These are phyloP conservation scores for Fusarium sp. DNA, from an alignment of 2,329 filamentous ascomycete genomes.

Conservation along the genomic window DNA sequence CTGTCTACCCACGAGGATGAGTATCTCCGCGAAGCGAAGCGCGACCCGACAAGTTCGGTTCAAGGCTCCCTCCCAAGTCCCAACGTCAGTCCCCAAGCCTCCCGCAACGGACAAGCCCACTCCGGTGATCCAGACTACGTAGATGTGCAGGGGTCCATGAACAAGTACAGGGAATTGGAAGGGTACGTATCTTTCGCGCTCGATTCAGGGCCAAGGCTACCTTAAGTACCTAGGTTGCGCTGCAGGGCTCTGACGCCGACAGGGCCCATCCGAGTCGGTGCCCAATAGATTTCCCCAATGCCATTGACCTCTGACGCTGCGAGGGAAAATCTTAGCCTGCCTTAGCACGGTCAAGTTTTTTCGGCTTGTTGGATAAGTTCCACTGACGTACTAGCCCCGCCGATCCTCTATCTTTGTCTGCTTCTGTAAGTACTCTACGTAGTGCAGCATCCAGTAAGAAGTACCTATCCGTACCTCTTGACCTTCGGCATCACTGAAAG, in stretches of 20 bases:
- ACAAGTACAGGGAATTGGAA: background rate
- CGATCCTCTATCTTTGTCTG: constrained; percentile 33
- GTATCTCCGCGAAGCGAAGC: constrained; percentile 13
- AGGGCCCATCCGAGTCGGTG: constrained; percentile 24
- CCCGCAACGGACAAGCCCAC: constrained; percentile 31
- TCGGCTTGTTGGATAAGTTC: constrained; percentile 25
- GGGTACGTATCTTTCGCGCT: constrained; percentile 29
- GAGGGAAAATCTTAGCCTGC: constrained; percentile 38
- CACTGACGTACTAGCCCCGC: constrained; percentile 46
- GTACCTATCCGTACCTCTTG: too few relatives aligned
- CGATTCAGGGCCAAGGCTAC: constrained; percentile 24
- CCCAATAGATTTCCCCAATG: constrained; percentile 42
- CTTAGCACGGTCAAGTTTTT: constrained; percentile 38
- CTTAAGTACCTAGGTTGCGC: constrained; percentile 16
- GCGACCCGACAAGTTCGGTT: constrained; percentile 14
- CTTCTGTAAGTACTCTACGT: background rate
- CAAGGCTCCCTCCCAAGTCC: constrained; percentile 29
- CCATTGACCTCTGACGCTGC: constrained; percentile 28
- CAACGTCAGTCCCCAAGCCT: constrained; percentile 20
- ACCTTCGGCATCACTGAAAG: too few relatives aligned
- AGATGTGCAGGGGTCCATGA: constrained; percentile 5
- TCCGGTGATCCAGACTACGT: constrained; percentile 14
- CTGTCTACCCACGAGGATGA: constrained; percentile 13
- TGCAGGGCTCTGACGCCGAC: constrained; percentile 36
- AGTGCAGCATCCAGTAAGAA: too few relatives aligned